Conservation (phyloP, 2,329 filamentous ascomycete genomes). For the Phoma sp. region DNA sequence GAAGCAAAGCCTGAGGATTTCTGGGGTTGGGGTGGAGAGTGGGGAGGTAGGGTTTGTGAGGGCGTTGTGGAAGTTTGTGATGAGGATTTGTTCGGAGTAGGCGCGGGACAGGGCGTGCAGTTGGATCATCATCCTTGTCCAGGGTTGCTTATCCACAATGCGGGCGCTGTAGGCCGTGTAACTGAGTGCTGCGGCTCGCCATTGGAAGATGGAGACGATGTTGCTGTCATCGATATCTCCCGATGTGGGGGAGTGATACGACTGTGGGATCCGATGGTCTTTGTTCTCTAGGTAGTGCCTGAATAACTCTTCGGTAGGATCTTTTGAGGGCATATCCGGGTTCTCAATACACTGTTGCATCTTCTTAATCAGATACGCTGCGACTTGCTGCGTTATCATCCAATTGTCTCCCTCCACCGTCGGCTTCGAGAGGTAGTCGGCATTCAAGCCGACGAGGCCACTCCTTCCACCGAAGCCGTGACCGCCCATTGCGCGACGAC, state of each 20-base stretch:
- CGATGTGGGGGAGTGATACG: constrained; percentile 25
- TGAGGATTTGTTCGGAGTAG: constrained; percentile 58
- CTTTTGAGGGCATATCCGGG: constrained; percentile 41
- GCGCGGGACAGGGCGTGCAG: constrained; percentile 52
- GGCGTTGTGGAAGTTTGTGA: constrained; percentile 55
- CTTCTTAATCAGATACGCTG: constrained; percentile 59
- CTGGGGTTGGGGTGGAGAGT: constrained; percentile 37
- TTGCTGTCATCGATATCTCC: constrained; percentile 46
- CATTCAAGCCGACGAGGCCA: constrained; percentile 59
- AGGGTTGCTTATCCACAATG: constrained; percentile 54
- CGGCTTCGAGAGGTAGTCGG: constrained; percentile 60
- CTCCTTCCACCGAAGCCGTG: constrained; percentile 62
- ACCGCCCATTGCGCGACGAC: constrained; percentile 60
- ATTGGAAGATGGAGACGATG: constrained; percentile 55
- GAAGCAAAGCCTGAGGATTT: constrained; percentile 53
- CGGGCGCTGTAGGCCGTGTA: constrained; percentile 54
- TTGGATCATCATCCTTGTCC: constrained; percentile 55
- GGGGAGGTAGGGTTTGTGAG: constrained; percentile 28
- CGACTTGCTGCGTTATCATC: constrained; percentile 64
- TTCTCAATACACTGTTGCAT: constrained; percentile 52
- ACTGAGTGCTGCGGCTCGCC: constrained; percentile 53
- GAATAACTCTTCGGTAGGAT: constrained; percentile 52
- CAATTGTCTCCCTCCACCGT: constrained; percentile 64
- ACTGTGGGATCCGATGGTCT: constrained; percentile 32
- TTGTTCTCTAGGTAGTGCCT: constrained; percentile 49